Conservation (phyloP, 225 moss, liverwort and hornwort genomes). For the Bryum argenteum region DNA sequence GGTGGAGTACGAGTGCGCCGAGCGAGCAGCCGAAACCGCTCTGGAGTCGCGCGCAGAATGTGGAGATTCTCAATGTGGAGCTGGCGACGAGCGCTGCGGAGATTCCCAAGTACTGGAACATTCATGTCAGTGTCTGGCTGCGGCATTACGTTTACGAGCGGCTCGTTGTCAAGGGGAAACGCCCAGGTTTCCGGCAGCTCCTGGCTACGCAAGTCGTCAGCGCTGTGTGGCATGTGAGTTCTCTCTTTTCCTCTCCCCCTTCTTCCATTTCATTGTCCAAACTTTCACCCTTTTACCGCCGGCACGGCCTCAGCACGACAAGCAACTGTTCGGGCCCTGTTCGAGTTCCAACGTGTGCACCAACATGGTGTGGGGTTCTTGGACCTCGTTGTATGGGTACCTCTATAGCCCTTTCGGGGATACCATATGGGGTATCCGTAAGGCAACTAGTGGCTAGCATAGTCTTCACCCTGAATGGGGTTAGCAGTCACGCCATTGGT, state of each 20-base stretch:
- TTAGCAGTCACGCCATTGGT: no score
- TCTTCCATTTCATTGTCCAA: no score
- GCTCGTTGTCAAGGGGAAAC: slow-evolving; percentile 54
- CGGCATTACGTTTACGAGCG: slow-evolving; percentile 90
- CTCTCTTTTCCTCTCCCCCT: not conserved
- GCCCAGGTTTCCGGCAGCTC: slow-evolving; percentile 71
- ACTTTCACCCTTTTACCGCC: no score
- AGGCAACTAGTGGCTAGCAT: no score
- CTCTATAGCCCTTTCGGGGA: no score
- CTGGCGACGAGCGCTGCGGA: slow-evolving; percentile 78
- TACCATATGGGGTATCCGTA: no score
- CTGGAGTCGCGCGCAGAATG: slow-evolving; percentile 79
- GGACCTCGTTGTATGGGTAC: no score
- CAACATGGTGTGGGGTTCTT: no score
- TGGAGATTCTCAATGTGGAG: slow-evolving; percentile 75
- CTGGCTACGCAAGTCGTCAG: slow-evolving; percentile 85
- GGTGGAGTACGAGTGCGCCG: slow-evolving; percentile 47
- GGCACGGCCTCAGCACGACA: no score
- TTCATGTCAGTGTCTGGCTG: slow-evolving; percentile 90
- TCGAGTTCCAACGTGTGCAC: no score
- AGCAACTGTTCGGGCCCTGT: no score
- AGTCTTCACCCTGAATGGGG: no score
- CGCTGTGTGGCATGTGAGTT: slow-evolving; percentile 86
- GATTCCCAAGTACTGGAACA: slow-evolving; percentile 83
- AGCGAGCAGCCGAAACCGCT: slow-evolving; percentile 37